Evolutionary conservation across 1,284 basidiomycete genomes (phyloP).

Genomic region (Puccinia coronata): DNA sequence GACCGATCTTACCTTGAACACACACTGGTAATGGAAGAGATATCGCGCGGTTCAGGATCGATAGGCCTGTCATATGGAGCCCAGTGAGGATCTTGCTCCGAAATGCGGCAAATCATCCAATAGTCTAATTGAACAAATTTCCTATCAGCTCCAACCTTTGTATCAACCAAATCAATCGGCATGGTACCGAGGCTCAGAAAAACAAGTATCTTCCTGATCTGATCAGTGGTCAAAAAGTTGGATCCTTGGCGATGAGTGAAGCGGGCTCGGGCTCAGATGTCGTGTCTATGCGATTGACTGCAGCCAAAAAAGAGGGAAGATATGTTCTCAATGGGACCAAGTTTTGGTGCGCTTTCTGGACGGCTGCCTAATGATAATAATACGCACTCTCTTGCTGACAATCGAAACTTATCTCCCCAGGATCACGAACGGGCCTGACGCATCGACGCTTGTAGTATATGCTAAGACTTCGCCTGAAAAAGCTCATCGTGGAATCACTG

Average conservation of each 20-base stretch:
- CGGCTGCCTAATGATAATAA: neutral
- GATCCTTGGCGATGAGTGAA: slow-evolving; percentile 91
- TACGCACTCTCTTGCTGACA: slow-evolving; percentile 12
- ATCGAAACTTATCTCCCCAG: slow-evolving; percentile 59
- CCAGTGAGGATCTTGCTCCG: slow-evolving; percentile 62
- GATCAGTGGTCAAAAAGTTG: slow-evolving; percentile 77
- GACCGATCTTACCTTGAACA: slow-evolving; percentile 82
- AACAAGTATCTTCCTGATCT: slow-evolving; percentile 82
- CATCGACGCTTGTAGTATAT: slow-evolving; percentile 87
- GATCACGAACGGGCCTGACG: slow-evolving; percentile 92
- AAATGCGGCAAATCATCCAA: neutral
- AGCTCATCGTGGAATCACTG: slow-evolving; percentile 83
- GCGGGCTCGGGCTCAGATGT: slow-evolving; percentile 87
- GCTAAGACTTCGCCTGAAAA: slow-evolving; percentile 77
- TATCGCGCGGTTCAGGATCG: slow-evolving; percentile 83
- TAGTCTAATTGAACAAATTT: neutral
- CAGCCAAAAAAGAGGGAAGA: slow-evolving; percentile 72
- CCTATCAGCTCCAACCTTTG: slow-evolving; percentile 71
- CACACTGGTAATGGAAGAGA: slow-evolving; percentile 86
- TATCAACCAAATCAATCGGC: slow-evolving; percentile 77
- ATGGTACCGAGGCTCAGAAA: slow-evolving; percentile 84
- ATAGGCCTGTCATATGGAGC: slow-evolving; percentile 91
- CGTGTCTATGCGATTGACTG: slow-evolving; percentile 81
- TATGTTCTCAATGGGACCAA: slow-evolving; percentile 85
- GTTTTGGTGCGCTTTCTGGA: slow-evolving; percentile 72